Percentiles rank a stretch among this genome's conserved stretches.
Evolutionary conservation across 2,329 filamentous ascomycete species (phyloP).

Genomic region (Clarireedia monteithiana): DNA sequence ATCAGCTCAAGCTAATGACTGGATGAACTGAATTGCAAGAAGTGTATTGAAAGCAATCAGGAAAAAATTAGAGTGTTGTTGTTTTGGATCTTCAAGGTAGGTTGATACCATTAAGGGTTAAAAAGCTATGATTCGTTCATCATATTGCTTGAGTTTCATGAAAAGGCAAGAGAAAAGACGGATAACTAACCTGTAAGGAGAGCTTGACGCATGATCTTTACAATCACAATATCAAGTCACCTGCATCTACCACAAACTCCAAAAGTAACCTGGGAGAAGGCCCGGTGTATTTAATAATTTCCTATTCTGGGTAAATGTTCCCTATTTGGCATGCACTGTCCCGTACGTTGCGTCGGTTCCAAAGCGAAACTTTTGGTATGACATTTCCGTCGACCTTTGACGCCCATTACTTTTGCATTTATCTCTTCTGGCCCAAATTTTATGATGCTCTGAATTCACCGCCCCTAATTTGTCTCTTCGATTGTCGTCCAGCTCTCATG

Average conservation of each 20-base stretch:
- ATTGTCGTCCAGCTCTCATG: constrained; percentile 1
- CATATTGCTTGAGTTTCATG: background rate
- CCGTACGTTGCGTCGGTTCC: constrained; percentile 1
- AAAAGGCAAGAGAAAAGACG: background rate
- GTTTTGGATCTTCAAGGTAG: constrained; percentile 9
- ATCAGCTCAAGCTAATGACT: background rate
- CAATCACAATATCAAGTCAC: constrained; percentile 8
- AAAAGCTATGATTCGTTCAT: constrained; percentile 11
- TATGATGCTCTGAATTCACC: background rate
- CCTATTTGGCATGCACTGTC: constrained; percentile 1
- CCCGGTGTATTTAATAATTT: background rate
- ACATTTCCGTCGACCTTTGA: constrained; percentile 5
- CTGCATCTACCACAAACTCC: background rate
- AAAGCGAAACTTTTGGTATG: background rate
- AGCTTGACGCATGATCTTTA: background rate
- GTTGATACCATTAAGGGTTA: constrained; percentile 8
- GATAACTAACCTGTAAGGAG: background rate
- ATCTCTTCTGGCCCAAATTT: background rate
- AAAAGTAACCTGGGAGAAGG: background rate
- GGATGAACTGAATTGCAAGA: background rate
- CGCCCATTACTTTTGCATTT: constrained; percentile 8
- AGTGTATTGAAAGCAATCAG: background rate
- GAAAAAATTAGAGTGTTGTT: constrained; percentile 11
- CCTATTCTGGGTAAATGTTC: background rate
- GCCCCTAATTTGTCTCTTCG: background rate